Conservation (phyloP, 2,329 filamentous ascomycete species). For the Gremmenia infestans region DNA sequence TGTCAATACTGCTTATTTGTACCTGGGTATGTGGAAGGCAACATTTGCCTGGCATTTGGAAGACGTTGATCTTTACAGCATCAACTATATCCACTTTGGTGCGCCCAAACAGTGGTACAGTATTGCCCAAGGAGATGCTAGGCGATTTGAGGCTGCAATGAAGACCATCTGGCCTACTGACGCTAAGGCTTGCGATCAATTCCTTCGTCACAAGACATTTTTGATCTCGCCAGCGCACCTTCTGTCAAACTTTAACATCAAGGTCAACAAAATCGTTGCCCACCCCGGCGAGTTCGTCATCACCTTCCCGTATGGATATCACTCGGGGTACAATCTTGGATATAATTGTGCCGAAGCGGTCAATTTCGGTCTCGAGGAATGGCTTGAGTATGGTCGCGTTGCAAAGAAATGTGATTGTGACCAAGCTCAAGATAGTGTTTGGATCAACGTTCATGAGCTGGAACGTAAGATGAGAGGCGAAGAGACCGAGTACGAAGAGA, state of each 20-base stretch:
- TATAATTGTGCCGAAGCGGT: slow-evolving; percentile 99
- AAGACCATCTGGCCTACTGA: slow-evolving; percentile 91
- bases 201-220: slow-evolving; percentile 95
- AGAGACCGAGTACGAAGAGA: slow-evolving; percentile 77
- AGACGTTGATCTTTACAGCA: slow-evolving; percentile 97
- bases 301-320: slow-evolving; percentile 96
- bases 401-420: slow-evolving; percentile 97
- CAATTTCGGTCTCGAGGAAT: slow-evolving; percentile 93
- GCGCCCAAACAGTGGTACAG: slow-evolving; percentile 99
- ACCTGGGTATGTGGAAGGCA: slow-evolving; percentile 99
- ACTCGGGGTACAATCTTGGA: slow-evolving; percentile 94
- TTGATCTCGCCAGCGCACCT: slow-evolving; percentile 88
- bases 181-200: slow-evolving; percentile 92
- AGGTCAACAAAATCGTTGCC: slow-evolving; percentile 91
- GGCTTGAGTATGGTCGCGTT: slow-evolving; percentile 91
- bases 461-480: slow-evolving; percentile 91
- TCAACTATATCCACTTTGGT: slow-evolving; percentile 98
- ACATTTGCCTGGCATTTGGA: slow-evolving; percentile 99
- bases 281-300: slow-evolving; percentile 98
- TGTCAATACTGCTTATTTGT: slow-evolving; percentile 96
- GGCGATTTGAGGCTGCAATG: slow-evolving; percentile 92
- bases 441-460: slow-evolving; percentile 95
- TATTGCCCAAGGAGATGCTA: slow-evolving; percentile 91
- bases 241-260: slow-evolving; percentile 85
- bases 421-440: slow-evolving; percentile 92